Evolutionary conservation across 768 basidiomycete species (phyloP).

Genomic region (Kwoniella mangroviensis): DNA sequence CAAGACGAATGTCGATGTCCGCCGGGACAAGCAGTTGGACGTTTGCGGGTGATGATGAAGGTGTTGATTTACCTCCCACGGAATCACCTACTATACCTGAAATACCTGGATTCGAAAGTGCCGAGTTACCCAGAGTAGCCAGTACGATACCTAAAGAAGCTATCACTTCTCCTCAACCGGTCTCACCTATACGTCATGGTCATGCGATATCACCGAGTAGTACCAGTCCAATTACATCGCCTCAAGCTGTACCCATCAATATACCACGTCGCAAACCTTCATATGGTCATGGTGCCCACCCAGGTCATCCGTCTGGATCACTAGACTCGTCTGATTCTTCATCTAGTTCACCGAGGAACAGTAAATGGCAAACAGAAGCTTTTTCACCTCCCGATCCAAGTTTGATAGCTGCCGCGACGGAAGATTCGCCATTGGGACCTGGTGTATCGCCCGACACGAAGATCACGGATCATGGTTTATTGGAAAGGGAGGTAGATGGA

Average conservation of each 20-base stretch:
- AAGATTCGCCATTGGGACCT: constrained; percentile 52
- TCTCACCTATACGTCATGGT: neutral
- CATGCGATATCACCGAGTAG: neutral
- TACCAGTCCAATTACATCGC: constrained; percentile 2
- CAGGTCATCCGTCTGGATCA: constrained; percentile 13
- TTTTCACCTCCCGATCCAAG: constrained; percentile 55
- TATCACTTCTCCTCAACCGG: constrained; percentile 12
- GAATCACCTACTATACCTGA: constrained; percentile 30
- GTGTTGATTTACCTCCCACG: constrained; percentile 33
- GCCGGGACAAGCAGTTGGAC: constrained; percentile 35
- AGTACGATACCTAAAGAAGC: constrained; percentile 9
- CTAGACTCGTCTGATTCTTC: constrained; percentile 1
- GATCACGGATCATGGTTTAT: constrained; percentile 45
- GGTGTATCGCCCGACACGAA: constrained; percentile 53
- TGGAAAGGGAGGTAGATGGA: constrained; percentile 49
- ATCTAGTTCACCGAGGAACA: constrained; percentile 9
- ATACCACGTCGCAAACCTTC: constrained; percentile 19
- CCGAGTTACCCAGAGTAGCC: neutral
- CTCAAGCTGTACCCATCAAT: constrained; percentile 9
- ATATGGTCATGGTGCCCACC: constrained; percentile 10
- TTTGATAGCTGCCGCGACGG: constrained; percentile 44
- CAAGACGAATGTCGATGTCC: constrained; percentile 18
- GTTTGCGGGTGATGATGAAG: constrained; percentile 35
- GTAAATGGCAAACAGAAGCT: constrained; percentile 21
- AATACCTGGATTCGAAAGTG: constrained; percentile 6